Percentiles rank a stretch among this genome's conserved stretches.
Conservation (phyloP, 768 basidiomycete species). For the Leccinellum rugosiceps region DNA sequence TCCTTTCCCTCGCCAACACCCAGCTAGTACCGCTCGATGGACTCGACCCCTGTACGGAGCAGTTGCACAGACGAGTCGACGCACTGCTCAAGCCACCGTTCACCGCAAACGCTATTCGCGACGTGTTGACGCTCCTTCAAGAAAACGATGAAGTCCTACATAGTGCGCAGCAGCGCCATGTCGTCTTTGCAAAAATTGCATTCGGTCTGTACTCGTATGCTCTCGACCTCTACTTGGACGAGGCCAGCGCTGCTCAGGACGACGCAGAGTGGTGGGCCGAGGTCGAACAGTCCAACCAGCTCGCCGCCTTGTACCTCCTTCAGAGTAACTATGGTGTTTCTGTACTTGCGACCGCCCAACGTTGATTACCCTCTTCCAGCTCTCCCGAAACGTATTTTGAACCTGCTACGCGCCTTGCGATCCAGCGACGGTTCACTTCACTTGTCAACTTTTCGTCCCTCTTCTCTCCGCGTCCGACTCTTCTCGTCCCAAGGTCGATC, state of each 20-base stretch:
- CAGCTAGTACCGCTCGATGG: slow-evolving; percentile 3
- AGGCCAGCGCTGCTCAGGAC: slow-evolving; percentile 66
- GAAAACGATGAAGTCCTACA: neutral
- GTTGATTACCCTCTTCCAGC: slow-evolving; percentile 18
- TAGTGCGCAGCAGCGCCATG: neutral
- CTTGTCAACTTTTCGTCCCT: slow-evolving; percentile 44
- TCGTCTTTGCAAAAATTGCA: slow-evolving; percentile 47
- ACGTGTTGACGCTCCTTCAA: slow-evolving; percentile 17
- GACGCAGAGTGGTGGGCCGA: slow-evolving; percentile 87
- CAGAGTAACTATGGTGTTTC: slow-evolving; percentile 57
- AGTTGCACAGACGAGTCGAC: slow-evolving; percentile 5
- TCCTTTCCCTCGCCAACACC: slow-evolving; percentile 17
- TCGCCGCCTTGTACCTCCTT: slow-evolving; percentile 62
- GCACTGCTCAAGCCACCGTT: slow-evolving; percentile 21
- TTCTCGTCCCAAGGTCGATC: slow-evolving; percentile 45
- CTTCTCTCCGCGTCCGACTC: slow-evolving; percentile 43
- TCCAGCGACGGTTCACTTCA: slow-evolving; percentile 45
- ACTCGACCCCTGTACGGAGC: slow-evolving; percentile 9
- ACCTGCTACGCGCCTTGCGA: slow-evolving; percentile 40
- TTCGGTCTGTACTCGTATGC: slow-evolving; percentile 62
- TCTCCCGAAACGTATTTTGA: slow-evolving; percentile 24
- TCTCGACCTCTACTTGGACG: slow-evolving; percentile 58
- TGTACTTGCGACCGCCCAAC: neutral
- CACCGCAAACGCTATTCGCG: slow-evolving; percentile 12
- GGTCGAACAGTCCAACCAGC: slow-evolving; percentile 55